phyloP scores from a whole-genome alignment of 192 early-diverging fungal species.

The Rhizoclosmatium globosum region DNA sequence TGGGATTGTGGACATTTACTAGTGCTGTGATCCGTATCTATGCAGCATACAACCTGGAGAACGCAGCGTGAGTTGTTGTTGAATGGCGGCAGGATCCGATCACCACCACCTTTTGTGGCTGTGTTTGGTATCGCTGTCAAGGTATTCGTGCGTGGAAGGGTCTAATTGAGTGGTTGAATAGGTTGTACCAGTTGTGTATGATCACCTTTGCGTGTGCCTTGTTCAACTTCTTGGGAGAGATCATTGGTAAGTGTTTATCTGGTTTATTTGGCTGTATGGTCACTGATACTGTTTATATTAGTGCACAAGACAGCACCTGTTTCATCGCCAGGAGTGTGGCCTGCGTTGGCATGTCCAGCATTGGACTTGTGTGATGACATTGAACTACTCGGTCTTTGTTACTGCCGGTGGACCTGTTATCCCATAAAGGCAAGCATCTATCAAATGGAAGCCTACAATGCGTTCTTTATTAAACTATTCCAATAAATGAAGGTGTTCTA shows the following conservation, averaged over 20 bases:
- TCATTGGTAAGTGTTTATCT: conserved; percentile 29
- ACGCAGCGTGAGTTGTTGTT: conserved; percentile 63
- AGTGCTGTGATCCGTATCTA: conserved; percentile 84
- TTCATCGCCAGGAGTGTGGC: conserved; percentile 48
- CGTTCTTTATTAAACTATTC: neutral
- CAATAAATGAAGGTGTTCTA: neutral
- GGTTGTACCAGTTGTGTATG: conserved; percentile 53
- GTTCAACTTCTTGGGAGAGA: conserved; percentile 49
- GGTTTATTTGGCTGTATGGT: too few relatives aligned
- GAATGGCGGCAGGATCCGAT: neutral
- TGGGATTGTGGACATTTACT: conserved; percentile 90
- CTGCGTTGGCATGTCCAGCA: conserved; percentile 35
- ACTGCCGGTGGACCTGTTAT: too few relatives aligned
- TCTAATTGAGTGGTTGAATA: neutral
- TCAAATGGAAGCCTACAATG: too few relatives aligned
- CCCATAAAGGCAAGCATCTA: too few relatives aligned
- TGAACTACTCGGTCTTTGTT: too few relatives aligned
- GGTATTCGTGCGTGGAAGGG: too few relatives aligned
- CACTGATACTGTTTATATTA: too few relatives aligned
- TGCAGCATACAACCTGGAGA: conserved; percentile 83
- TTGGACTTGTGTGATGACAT: too few relatives aligned
- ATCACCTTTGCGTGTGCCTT: conserved; percentile 51
- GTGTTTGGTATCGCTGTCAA: too few relatives aligned
- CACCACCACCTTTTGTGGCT: too few relatives aligned
- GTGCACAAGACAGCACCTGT: conserved; percentile 56